Percentiles rank a stretch among this genome's conserved stretches.
These are phyloP conservation scores for Cryomyces minteri DNA, from an alignment of 495 filamentous ascomycete genomes.

Conservation along the genomic window DNA sequence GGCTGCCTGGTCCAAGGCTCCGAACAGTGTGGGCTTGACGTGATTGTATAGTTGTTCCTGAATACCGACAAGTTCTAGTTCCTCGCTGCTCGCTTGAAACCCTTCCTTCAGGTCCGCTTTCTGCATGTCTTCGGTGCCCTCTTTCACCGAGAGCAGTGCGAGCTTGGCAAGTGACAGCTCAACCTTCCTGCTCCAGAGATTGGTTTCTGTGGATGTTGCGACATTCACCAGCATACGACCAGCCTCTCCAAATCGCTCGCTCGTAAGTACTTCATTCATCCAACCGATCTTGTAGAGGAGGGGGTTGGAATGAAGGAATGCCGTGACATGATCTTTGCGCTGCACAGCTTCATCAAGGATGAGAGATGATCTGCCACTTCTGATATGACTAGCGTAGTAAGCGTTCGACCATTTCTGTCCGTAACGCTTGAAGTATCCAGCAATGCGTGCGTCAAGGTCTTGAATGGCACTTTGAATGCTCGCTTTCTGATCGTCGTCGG, in stretches of 20 bases:
- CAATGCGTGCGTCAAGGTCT: constrained; percentile 5
- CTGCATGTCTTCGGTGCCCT: constrained; percentile 17
- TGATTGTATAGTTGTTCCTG: constrained; percentile 56
- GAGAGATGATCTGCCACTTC: constrained; percentile 38
- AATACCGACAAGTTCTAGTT: constrained; percentile 44
- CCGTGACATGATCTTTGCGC: constrained; percentile 47
- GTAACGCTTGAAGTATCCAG: constrained; percentile 16
- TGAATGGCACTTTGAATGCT: neutral
- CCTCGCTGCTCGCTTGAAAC: constrained; percentile 25
- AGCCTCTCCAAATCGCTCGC: constrained; percentile 53
- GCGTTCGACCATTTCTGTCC: constrained; percentile 62
- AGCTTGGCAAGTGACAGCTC: constrained; percentile 80
- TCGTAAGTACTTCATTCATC: constrained; percentile 71
- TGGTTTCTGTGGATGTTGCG: constrained; percentile 46
- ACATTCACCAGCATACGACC: constrained; percentile 44
- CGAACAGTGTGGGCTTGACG: constrained; percentile 34
- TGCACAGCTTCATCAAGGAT: constrained; percentile 46
- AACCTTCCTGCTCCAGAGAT: constrained; percentile 78
- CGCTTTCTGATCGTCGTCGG: constrained; percentile 6
- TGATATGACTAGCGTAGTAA: constrained; percentile 59
- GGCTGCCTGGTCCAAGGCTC: constrained; percentile 59
- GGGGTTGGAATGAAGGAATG: constrained; percentile 50
- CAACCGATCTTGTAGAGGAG: constrained; percentile 63
- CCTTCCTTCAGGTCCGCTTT: constrained; percentile 3
- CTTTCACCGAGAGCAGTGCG: constrained; percentile 42